Base-by-base conservation (phyloP, 495 filamentous ascomycete species). In the Penicillium ucsense region DNA sequence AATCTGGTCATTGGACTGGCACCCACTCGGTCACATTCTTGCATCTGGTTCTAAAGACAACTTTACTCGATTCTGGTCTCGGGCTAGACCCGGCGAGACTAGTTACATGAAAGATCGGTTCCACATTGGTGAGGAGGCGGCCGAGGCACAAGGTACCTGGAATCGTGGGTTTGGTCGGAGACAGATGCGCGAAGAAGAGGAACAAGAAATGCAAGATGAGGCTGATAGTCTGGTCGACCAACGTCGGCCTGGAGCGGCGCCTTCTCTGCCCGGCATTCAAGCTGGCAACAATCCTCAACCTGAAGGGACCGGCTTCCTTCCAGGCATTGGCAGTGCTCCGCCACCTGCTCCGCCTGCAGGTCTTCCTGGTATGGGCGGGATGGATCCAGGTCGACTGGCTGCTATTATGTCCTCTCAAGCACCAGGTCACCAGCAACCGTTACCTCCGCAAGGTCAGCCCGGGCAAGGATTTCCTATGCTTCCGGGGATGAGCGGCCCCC, bases 31-130 rank as follows among this genome's bases (percentile, higher is more conserved):
- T 20, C 92, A 98, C 57, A 91, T 98, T 49, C 76, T 98, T 29
- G 89, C 89, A n/a, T 94, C 92, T n/a, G 92, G 92, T 4, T 95
- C 91, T 3, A 98, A 98, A 63, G 92, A 98, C 65, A 84, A 91
- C 40, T 88, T 94, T 39, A 96, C 92, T 6, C 81, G 91, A 33
- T 98, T 98, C 71, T 98, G 92, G 92, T 86, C 88, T 9, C 81
- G 92, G 12, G 73, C 86, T 5, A 73, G 92, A 40, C 92, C 92
- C 3, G 92, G 92, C 31, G 92, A 96, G 54, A 79, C 75, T 43
- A 81, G 83, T 46, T 83, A 81, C 58, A 80, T 86, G 71, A 88
- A 85, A 57, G 92, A 97, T 62, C 79, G 88, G 38, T 94, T 91
- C 61, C 92, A 98, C 57, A 89, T 96, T 48, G 92, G 92, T 35